phyloP scores from a whole-genome alignment of 2,329 filamentous ascomycete species.

The Phoma sp. region DNA sequence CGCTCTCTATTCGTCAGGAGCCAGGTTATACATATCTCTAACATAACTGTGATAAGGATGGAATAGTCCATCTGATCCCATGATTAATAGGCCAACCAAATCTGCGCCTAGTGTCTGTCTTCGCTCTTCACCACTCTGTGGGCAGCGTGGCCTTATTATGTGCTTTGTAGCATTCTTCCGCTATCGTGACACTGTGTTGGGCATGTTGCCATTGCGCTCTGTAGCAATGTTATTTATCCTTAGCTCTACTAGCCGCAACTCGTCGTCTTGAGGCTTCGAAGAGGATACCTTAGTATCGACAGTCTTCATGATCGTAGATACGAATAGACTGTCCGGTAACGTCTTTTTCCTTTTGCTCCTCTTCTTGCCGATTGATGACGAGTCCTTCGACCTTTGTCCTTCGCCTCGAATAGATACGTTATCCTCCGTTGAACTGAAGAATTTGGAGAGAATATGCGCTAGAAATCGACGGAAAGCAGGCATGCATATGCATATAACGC shows the following conservation, averaged over 20 bases:
- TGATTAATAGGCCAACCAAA: too few relatives aligned
- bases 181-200: neutral
- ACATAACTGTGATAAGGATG: too few relatives aligned
- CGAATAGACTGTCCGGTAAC: conserved; percentile 13
- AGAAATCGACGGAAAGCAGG: conserved; percentile 13
- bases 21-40: too few relatives aligned
- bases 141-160: neutral
- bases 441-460: neutral
- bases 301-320: conserved; percentile 13
- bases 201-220: neutral
- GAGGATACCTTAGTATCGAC: conserved; percentile 8
- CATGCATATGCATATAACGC: conserved; percentile 13
- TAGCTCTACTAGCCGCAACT: conserved; percentile 9
- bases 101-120: too few relatives aligned
- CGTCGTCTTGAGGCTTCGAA: conserved; percentile 4
- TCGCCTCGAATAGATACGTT: neutral
- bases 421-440: neutral
- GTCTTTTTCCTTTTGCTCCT: conserved; percentile 4
- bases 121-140: too few relatives aligned
- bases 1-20: too few relatives aligned
- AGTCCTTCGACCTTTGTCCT: neutral
- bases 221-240: neutral
- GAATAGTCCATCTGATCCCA: too few relatives aligned
- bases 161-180: neutral
- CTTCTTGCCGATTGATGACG: neutral